Evolutionary conservation across 768 basidiomycete genomes (phyloP).

Genomic region (Sistotremastrum niveocremeum): DNA sequence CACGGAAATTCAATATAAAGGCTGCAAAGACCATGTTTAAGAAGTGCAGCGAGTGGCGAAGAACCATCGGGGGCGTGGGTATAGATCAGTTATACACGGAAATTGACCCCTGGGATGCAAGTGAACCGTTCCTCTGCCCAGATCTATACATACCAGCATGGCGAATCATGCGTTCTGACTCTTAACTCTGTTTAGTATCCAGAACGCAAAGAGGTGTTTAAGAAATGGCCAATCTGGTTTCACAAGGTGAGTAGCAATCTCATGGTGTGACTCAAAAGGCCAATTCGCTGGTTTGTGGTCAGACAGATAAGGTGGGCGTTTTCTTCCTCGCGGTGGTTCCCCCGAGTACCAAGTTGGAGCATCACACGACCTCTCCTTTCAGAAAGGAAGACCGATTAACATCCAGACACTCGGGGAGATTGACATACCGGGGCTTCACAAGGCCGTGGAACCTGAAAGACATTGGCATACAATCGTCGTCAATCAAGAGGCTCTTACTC

Average conservation of each 20-base stretch:
- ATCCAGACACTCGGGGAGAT: constrained; percentile 50
- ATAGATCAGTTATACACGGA: constrained; percentile 48
- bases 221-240: constrained; percentile 69
- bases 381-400: constrained; percentile 67
- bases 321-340: not conserved
- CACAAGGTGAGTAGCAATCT: constrained; percentile 40
- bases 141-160: not conserved
- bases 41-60: constrained; percentile 58
- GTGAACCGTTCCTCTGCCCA: constrained; percentile 12
- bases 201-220: constrained; percentile 52
- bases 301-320: constrained; percentile 53
- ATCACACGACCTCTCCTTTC: not conserved
- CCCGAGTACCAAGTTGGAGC: not conserved
- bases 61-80: constrained; percentile 47
- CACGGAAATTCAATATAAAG: constrained; percentile 47
- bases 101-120: constrained; percentile 59
- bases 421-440: constrained; percentile 43
- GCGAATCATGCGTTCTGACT: not conserved
- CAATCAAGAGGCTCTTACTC: constrained; percentile 47
- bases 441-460: constrained; percentile 40
- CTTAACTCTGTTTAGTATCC: constrained; percentile 36
- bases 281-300: not conserved
- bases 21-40: constrained; percentile 52
- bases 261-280: not conserved
- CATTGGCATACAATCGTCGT: constrained; percentile 55